A percentile compares a stretch with the other conserved stretches of the same genome.
phyloP scores from a whole-genome alignment of 2,329 filamentous ascomycete genomes.

The Xylaria sp. region DNA sequence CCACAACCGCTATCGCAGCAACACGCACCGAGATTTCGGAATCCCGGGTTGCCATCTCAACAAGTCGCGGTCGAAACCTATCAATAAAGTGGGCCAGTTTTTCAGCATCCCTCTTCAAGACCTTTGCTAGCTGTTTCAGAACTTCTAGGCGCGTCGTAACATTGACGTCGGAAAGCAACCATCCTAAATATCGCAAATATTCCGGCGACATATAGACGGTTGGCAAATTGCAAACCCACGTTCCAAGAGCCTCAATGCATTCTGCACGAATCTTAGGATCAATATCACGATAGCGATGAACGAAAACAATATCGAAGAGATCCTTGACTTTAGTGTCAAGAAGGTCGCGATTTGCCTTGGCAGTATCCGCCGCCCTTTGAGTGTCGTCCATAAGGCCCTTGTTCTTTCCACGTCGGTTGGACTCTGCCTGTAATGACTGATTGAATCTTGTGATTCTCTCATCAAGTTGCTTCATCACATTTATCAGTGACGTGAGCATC shows the following conservation, averaged over 20 bases:
- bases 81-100: slow-evolving; percentile 93
- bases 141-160: slow-evolving; percentile 84
- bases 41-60: slow-evolving; percentile 93
- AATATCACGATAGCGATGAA: slow-evolving; percentile 94
- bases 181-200: slow-evolving; percentile 93
- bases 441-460: slow-evolving; percentile 79
- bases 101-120: slow-evolving; percentile 85
- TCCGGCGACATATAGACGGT: slow-evolving; percentile 90
- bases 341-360: slow-evolving; percentile 74
- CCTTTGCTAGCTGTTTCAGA: slow-evolving; percentile 79
- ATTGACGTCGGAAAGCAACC: slow-evolving; percentile 88
- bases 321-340: slow-evolving; percentile 81
- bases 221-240: slow-evolving; percentile 87
- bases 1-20: slow-evolving; percentile 82
- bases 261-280: slow-evolving; percentile 90
- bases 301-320: slow-evolving; percentile 91
- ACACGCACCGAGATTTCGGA: slow-evolving; percentile 84
- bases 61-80: slow-evolving; percentile 83
- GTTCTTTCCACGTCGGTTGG: slow-evolving; percentile 76
- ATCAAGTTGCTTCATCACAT: slow-evolving; percentile 76
- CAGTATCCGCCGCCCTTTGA: slow-evolving; percentile 76
- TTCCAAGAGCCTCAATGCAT: slow-evolving; percentile 85
- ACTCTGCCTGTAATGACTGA: slow-evolving; percentile 82
- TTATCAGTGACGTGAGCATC: slow-evolving; percentile 81
- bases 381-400: slow-evolving; percentile 81